phyloP scores from a whole-genome alignment of 257 asterid genomes.

The Jaltomata sinuosa region DNA sequence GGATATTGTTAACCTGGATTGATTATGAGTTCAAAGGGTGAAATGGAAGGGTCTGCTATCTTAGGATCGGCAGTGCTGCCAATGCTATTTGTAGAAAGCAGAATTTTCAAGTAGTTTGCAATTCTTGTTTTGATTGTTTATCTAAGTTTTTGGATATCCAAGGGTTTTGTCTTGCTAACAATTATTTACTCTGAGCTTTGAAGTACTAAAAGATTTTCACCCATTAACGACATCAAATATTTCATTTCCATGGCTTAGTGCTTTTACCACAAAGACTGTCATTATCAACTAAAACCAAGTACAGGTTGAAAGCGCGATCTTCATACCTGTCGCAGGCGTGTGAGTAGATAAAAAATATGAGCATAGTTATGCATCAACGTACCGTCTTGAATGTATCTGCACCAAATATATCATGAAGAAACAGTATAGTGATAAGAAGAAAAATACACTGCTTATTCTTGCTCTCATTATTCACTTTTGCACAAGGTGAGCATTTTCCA shows the following conservation, averaged over 20 bases:
- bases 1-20: too few relatives aligned
- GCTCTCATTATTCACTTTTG: background rate
- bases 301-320: background rate
- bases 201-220: background rate
- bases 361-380: slow-evolving; percentile 83
- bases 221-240: background rate
- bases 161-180: background rate
- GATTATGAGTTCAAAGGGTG: too few relatives aligned
- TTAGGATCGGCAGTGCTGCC: too few relatives aligned
- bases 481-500: background rate
- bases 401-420: background rate
- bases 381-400: slow-evolving; percentile 67
- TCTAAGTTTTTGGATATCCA: background rate
- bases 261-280: background rate
- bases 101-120: too few relatives aligned
- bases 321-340: slow-evolving; percentile 85
- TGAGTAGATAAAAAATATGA: slow-evolving; percentile 85
- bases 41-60: too few relatives aligned
- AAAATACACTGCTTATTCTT: background rate
- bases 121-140: background rate
- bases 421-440: background rate
- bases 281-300: background rate
- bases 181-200: background rate
- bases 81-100: too few relatives aligned
- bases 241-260: background rate